These are phyloP conservation scores for Corymbia citriodora DNA, from an alignment of 441 rosid genomes.

Conservation along the genomic window DNA sequence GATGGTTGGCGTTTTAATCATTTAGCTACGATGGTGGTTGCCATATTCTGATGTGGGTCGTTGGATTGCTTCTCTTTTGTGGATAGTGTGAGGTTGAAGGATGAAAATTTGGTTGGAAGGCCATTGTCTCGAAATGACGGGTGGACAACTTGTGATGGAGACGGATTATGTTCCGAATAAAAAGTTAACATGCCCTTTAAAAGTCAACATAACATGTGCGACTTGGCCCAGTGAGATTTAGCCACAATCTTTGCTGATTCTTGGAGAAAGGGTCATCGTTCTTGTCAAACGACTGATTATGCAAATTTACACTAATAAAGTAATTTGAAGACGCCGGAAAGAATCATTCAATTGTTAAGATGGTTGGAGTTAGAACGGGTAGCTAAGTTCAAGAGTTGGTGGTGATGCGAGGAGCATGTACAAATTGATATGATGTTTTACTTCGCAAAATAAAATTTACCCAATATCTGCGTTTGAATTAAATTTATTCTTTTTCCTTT, in stretches of 20 bases:
- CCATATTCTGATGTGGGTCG: background rate
- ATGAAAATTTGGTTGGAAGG: constrained; percentile 20
- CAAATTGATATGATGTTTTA: background rate
- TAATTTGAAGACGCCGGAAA: background rate
- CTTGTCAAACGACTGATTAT: background rate
- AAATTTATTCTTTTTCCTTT: background rate
- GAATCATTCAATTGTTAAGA: background rate
- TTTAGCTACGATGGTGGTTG: background rate
- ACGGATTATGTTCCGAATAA: background rate
- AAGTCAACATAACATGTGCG: background rate
- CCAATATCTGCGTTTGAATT: background rate
- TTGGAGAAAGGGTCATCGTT: background rate
- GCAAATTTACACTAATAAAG: background rate
- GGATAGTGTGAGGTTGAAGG: constrained; percentile 34
- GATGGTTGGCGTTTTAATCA: constrained; percentile 16
- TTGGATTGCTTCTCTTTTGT: background rate
- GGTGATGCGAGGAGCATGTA: background rate
- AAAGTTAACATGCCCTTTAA: background rate
- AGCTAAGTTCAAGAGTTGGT: background rate
- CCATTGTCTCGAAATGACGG: constrained; percentile 17
- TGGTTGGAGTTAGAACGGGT: background rate
- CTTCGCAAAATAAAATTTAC: background rate
- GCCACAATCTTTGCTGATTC: background rate
- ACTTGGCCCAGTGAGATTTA: background rate
- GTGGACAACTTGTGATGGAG: background rate